phyloP scores from a whole-genome alignment of 1,284 basidiomycete genomes.

The Puccinia horiana region DNA sequence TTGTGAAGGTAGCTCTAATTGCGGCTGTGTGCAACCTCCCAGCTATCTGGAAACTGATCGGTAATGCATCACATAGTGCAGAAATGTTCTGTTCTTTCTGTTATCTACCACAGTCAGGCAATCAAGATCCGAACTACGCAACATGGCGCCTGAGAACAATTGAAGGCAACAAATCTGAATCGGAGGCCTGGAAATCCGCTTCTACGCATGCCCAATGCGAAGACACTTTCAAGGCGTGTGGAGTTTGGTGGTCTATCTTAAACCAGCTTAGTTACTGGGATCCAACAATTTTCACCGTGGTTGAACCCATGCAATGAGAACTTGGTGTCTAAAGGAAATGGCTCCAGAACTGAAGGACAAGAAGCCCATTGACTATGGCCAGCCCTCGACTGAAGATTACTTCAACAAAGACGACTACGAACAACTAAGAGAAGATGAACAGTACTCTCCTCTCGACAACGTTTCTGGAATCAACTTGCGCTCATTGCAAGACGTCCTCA shows the following conservation, averaged over 20 bases:
- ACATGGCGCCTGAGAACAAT: not conserved
- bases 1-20: conserved; percentile 29
- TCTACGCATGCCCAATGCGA: conserved; percentile 19
- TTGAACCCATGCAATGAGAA: conserved; percentile 35
- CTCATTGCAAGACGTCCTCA: conserved; percentile 32
- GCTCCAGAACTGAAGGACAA: conserved; percentile 16
- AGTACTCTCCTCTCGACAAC: not conserved
- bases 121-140: conserved; percentile 5
- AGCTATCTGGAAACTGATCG: conserved; percentile 39
- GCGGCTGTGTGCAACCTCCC: conserved; percentile 35
- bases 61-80: conserved; percentile 39
- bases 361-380: not conserved
- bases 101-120: conserved; percentile 24
- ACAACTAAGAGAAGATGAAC: conserved; percentile 8
- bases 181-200: conserved; percentile 30
- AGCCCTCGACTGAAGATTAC: conserved; percentile 20
- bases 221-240: not conserved
- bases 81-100: conserved; percentile 39
- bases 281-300: conserved; percentile 39
- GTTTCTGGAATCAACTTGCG: conserved; percentile 28
- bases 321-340: conserved; percentile 28
- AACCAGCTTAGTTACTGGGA: conserved; percentile 39
- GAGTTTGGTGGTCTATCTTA: conserved; percentile 36
- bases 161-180: conserved; percentile 28
- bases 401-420: conserved; percentile 39